Evolutionary conservation across 495 filamentous ascomycete genomes (phyloP), one percentile per base, ranked within the genome.

Genomic region (Tetracladium setigerum): DNA sequence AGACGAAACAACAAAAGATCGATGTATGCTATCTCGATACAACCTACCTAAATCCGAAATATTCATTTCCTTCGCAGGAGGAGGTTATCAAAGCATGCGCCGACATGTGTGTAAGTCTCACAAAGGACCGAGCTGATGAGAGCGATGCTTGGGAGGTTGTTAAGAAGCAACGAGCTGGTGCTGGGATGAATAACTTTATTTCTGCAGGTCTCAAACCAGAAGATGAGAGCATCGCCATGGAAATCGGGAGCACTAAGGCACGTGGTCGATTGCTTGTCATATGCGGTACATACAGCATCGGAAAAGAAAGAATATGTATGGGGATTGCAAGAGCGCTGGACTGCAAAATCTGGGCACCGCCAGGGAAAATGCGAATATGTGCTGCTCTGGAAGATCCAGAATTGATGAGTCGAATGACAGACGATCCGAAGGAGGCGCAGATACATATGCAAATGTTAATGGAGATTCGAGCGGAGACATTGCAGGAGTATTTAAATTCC

Each of bases 1-100:
- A 83, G 61, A 72, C 66, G 2, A 79, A 73, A 31, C 86, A 90
- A 53, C 92, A 97, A 52, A 86, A 80, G 50, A 84, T 99, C 38
- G 94, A 99, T 59, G 76, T 84, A 15, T 95, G 95, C 63, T 99
- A 99, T 58, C 74, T 99, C 11, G 92, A 99, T 58, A 99, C 92
- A 0, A 99, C 92, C 0, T 99, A 99, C 58, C 73, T 99, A 1
- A 92, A 88, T 47, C 92, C 92, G 1, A 90, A 89, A 41, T 99
- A 97, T 66, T 83, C 90, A 0, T 99, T 99, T 58, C 92, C 94
- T 0, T 81, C 74, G 18, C 92, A 99, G 59, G 72, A 83, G 32
- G 79, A 87, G 48, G 92, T 99, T 37, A 85, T 95, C 46, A 68
- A 70, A 38, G 81, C 89, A n/a, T 95, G 89, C 60, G 82, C 86